Evolutionary conservation across 768 basidiomycete genomes (phyloP), one percentile per base, ranked within the genome.

Genomic region (Hygrophoropsis aurantiaca): DNA sequence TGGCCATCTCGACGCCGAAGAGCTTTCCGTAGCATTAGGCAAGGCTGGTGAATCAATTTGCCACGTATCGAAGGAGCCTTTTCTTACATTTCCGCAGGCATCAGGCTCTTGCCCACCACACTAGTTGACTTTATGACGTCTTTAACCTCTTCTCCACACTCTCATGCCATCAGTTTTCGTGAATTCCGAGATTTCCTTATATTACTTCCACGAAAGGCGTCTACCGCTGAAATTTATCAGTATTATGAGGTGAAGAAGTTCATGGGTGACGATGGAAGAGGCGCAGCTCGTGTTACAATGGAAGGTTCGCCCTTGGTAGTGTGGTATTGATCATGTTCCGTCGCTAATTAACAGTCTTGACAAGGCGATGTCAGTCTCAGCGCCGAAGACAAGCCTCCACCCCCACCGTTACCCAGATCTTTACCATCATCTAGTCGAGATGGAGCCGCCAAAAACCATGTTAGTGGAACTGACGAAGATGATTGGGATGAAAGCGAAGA

Each of bases 111-210:
- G 4, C 75, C 83, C 23, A 68, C 74, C 19, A 89, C 84, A n/a
- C 69, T 94, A 23, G 65, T 78, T 34, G 90, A 97, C 48, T 91
- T 97, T 63, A 88, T 94, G 67, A 72, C 80, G 26, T 84, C 77
- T 59, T 75, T 95, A 49, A 83, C 91, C 7, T 73, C 79, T n/a
- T 81, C 85, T 33, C 78, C 84, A 11, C 76, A 84, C 54, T 81
- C 84, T 9, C 80, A 80, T 65, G 71, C 73, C 39, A 79, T 95
- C 66, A 83, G 75, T 50, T 97, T 95, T 68, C 72, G 75, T 44
- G 86, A 94, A 59, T 97, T 95, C 62, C 77, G 94, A 34, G 88
- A 95, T 69, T 94, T 92, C 65, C 77, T 97, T 49, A 77, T 95
- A 33, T 78, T 95, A 42, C 67, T 95, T 54, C 92, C 94, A 44